Evolutionary conservation across 164 flowering plant genomes (phyloP), one percentile per base, ranked within the genome.

Genomic region (Akebia trifoliata): DNA sequence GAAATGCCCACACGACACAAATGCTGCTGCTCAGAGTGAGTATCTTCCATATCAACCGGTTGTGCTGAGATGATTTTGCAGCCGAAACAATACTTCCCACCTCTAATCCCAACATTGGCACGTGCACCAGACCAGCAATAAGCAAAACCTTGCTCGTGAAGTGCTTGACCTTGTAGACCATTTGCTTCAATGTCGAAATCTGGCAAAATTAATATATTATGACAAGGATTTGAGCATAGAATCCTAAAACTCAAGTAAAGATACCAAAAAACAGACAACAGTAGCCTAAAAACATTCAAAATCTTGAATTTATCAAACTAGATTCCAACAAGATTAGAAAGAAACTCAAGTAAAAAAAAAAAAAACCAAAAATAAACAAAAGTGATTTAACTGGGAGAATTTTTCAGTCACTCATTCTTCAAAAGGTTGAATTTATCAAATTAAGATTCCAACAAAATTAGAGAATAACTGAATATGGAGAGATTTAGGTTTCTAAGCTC

Each of bases 41-140:
- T 80, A 51, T 81, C 87, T 59, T 69, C 74, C 83, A 84, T 82
- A 3, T 72, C 50, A 36, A 84, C 87, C 1, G 76, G 69, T 58
- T 82, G 85, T 2, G 24, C 49, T 4, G 83, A 66, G 37, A 80
- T n/a, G 32, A 82, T 56, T 64, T 75, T 84, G 74, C 81, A 80
- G n/a, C 85, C 68, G 44, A 81, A 82, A 56, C 82, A 80, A 48
- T 76, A 84, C 61, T 75, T 84, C 47, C 90, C 90, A 49, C 81
- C 68, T 28, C 64, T 64, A 18, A 82, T 78, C 28, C 87, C 90
- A 45, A 80, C 53, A 71, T 54, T 75, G 7, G 75, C 82, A 28
- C 82, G 83, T 31, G 82, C 78, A 54, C 90, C 90, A 45, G 85
- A 82, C 85, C 90, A 84, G 60, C 90, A 84, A 66, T 84, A 81